Conservation (phyloP, 1,284 basidiomycete genomes). For the Boletellus deceptivus region DNA sequence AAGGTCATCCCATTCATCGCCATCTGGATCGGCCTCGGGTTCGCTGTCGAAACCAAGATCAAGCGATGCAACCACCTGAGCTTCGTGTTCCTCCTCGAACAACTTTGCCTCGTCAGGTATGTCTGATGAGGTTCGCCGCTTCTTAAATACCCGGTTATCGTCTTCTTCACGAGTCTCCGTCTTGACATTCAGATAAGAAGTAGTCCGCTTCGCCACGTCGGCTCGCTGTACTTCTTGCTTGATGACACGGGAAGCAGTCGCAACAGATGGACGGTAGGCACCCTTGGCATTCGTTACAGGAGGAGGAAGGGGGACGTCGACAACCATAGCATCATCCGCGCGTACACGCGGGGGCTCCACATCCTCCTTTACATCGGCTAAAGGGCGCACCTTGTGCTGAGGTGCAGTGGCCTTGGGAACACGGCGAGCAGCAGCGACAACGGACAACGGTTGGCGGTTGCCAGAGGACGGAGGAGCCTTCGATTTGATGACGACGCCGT, state of each 20-base stretch:
- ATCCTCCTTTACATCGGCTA: constrained; percentile 41
- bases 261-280: constrained; percentile 10
- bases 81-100: constrained; percentile 28
- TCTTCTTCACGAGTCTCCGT: constrained; percentile 43
- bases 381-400: constrained; percentile 19
- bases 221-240: constrained; percentile 30
- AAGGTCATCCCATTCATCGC: constrained; percentile 80
- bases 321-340: constrained; percentile 57
- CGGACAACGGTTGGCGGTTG: constrained; percentile 40
- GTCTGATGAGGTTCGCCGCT: constrained; percentile 71
- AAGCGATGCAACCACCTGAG: constrained; percentile 37
- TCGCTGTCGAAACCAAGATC: constrained; percentile 41
- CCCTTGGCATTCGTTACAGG: constrained; percentile 4
- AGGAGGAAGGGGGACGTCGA: constrained; percentile 40
- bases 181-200: constrained; percentile 28
- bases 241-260: constrained; percentile 18
- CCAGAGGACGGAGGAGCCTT: constrained; percentile 35
- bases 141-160: constrained; percentile 59
- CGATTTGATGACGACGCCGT: constrained; percentile 53
- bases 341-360: constrained; percentile 12
- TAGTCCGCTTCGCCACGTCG: constrained; percentile 28
- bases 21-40: constrained; percentile 58
- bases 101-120: constrained; percentile 50
- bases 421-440: constrained; percentile 35
- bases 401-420: constrained; percentile 24